Percentiles rank a stretch among this genome's conserved stretches.
phyloP scores from a whole-genome alignment of 164 flowering plant genomes.

The Taxillus chinensis region DNA sequence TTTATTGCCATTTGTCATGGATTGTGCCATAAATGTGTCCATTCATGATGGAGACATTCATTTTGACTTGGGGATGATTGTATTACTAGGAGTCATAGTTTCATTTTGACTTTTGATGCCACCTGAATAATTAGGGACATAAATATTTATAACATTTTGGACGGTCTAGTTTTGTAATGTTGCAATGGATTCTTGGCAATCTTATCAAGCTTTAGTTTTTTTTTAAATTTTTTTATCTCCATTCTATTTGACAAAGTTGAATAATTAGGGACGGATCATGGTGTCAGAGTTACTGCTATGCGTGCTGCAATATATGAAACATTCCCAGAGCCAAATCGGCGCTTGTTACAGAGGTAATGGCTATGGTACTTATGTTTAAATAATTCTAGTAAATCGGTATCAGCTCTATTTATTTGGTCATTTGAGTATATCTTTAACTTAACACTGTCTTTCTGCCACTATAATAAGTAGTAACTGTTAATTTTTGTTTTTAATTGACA shows the following conservation, averaged over 20 bases:
- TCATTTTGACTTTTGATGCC: no score
- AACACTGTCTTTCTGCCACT: no score
- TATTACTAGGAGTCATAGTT: no score
- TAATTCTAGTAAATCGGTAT: neutral
- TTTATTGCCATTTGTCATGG: no score
- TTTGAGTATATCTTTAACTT: no score
- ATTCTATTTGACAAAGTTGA: neutral
- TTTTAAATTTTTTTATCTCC: conserved; percentile 5
- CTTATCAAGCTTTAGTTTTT: neutral
- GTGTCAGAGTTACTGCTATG: conserved; percentile 55
- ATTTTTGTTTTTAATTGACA: no score
- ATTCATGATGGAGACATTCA: no score
- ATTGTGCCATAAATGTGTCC: no score
- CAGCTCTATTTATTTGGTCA: neutral
- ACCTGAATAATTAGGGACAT: no score
- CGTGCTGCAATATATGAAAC: conserved; percentile 75
- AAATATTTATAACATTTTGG: no score
- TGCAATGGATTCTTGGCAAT: neutral
- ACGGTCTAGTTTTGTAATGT: neutral
- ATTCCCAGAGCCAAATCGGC: conserved; percentile 96
- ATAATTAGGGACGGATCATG: conserved; percentile 58
- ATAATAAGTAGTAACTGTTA: no score
- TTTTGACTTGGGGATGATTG: no score
- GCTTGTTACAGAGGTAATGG: conserved; percentile 70
- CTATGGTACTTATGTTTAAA: conserved; percentile 1